Base-by-base conservation (phyloP, 73 alveolate genomes). In the Uronychia setigera region DNA sequence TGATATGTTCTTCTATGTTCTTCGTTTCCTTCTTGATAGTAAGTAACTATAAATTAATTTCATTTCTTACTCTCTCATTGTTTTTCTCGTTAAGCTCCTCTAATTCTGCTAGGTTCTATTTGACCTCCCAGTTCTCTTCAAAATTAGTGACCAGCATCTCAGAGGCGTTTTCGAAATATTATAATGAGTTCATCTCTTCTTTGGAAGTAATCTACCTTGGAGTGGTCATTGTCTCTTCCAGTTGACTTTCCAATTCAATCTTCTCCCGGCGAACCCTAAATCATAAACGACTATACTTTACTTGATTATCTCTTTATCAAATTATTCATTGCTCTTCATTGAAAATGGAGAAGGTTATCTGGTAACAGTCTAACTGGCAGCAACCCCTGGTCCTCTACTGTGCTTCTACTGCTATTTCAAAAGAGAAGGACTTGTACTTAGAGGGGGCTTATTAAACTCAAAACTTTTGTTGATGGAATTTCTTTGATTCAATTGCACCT, bases 401-500 rank as follows among this genome's bases (percentile, higher is more conserved):
- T n/a, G n/a, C n/a, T n/a, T n/a, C n/a, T n/a, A n/a, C n/a, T n/a
- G n/a, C n/a, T n/a, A n/a, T n/a, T n/a, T n/a, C n/a, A n/a, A n/a
- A n/a, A n/a, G n/a, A n/a, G n/a, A n/a, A n/a, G n/a, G n/a, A n/a
- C n/a, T n/a, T n/a, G n/a, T n/a, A n/a, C n/a, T n/a, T n/a, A n/a
- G n/a, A n/a, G n/a, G n/a, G n/a, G n/a, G n/a, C n/a, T n/a, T n/a
- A n/a, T n/a, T n/a, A n/a, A n/a, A n/a, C n/a, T n/a, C n/a, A n/a
- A n/a, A n/a, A n/a, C n/a, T n/a, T n/a, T n/a, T n/a, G n/a, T n/a
- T n/a, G n/a, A n/a, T n/a, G n/a, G n/a, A n/a, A n/a, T n/a, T n/a
- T n/a, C n/a, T n/a, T 19, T 46, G 30, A 30, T 13, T 86, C 86
- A 91, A 87, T 84, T 96, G 92, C 33, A 80, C 91, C 60, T 97